Evolutionary conservation across 176 grass and related monocot genomes (phyloP), one percentile per base, ranked within the genome.

Genomic region (Musa schizocarpa): DNA sequence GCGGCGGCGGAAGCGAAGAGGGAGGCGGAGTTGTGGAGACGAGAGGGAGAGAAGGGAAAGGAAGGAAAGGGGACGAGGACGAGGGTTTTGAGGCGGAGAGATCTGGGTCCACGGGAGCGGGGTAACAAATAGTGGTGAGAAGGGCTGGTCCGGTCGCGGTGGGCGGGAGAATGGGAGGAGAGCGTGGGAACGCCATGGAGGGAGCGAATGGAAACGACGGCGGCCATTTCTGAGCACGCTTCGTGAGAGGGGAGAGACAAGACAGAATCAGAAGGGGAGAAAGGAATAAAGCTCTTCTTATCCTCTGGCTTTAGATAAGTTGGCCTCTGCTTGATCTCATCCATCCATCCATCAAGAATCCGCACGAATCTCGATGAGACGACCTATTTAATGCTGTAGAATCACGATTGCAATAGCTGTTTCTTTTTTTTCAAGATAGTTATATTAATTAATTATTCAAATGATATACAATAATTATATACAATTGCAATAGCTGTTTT

Each of bases 1-100:
- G 59, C 58, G 9, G 61, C 48, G 20, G 74, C 77, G 13, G 87
- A 65, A 11, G 87, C 78, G 57, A 83, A 84, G 1, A 64, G 53
- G 23, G 78, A 14, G 54, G 23, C 49, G 50, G 34, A 74, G 23
- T 68, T 19, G 52, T 43, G 67, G 55, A 68, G 53, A 14, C 1
- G 24, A 19, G 14, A 62, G 52, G 74, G 10, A 2, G 64, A 50
- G 25, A 11, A 13, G 2, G 78, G 53, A 52, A 52, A 34, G 48
- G n/a, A 70, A 56, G 69, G 13, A 57, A 54, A 34, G 48, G 52
- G 61, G 61, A 58, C 53, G 10, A 50, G 43, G 34, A 6, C 34
- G 43, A 70, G 43, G 34, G 68, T 13, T 70, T 51, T 51, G 29
- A 69, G 66, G 9, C 68, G 29, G 17, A 50, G 29, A 34, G 14